Base-by-base conservation (phyloP, 768 basidiomycete species). In the Galerina sulciceps region DNA sequence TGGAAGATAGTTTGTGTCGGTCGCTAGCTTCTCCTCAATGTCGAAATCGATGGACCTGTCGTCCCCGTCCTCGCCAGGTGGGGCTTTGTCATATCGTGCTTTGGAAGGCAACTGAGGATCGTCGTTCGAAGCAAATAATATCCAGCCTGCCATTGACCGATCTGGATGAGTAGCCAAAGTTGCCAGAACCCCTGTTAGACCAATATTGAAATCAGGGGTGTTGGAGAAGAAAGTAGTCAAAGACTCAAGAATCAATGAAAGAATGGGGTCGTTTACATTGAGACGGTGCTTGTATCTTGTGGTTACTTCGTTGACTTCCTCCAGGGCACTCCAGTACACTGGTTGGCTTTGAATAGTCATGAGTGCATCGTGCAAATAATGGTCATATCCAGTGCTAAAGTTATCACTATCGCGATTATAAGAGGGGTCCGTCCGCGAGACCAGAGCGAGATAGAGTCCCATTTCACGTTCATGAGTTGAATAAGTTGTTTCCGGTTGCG, bases 91-190 rank as follows among this genome's bases (percentile, higher is more conserved):
- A 49, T 59, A 63, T 9, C 18, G 42, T 43, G 53, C 40, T 17
- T 55, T 63, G 4, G 53, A 26, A 23, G 59, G 43, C 1, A 58
- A 43, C 11, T 55, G 18, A 2, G 31, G 35, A 14, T 67, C 62
- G 10, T 89, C 83, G 52, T 73, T 79, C 4, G 75, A 60, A 11
- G 80, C 81, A 67, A 91, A 92, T 1, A 93, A 88, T 45, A 97
- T 70, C 95, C 95, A 99, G 1, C 95, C 94, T 0, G 89, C 85
- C 22, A 97, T 77, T 1, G 91, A 93, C 6, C 95, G 84, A 68
- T 92, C 81, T 3, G 96, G 93, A 67, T 94, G 92, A n/a, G 88
- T 76, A 0, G 93, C 93, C 15, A 99, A 75, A 10, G 87, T 84
- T 3, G 92, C 87, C 35, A 97, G 75, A 4, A 89, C 85, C 18